Evolutionary conservation across 805 yeast genomes (phyloP).

Genomic region (Henningerozyma blattae): DNA sequence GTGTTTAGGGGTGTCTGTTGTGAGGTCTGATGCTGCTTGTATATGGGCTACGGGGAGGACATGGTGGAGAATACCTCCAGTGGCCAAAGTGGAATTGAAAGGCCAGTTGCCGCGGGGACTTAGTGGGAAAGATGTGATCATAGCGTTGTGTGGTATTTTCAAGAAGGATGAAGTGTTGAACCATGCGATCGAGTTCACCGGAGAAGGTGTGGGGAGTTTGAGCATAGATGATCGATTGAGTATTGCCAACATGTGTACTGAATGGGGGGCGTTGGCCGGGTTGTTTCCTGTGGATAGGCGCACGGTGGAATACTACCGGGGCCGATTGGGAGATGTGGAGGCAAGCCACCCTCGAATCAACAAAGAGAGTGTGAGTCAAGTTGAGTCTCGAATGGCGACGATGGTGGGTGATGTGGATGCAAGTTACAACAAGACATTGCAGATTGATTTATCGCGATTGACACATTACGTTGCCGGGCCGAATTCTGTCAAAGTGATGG

Average conservation of each 20-base stretch:
- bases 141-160: constrained; percentile 87
- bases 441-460: constrained; percentile 65
- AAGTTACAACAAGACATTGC: constrained; percentile 75
- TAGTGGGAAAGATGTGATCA: constrained; percentile 94
- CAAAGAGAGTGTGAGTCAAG: constrained; percentile 37
- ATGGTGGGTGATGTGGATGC: constrained; percentile 62
- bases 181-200: constrained; percentile 89
- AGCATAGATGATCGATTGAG: constrained; percentile 80
- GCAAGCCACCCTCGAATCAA: constrained; percentile 82
- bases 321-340: constrained; percentile 38
- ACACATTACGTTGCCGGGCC: constrained; percentile 94
- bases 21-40: constrained; percentile 96
- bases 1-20: constrained; percentile 92
- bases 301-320: constrained; percentile 64
- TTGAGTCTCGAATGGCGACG: constrained; percentile 7
- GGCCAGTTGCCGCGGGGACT: constrained; percentile 79
- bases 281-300: constrained; percentile 89
- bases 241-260: constrained; percentile 96
- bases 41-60: constrained; percentile 99
- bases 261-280: constrained; percentile 98
- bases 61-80: constrained; percentile 99
- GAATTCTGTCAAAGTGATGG: constrained; percentile 88
- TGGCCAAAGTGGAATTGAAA: constrained; percentile 79
- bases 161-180: constrained; percentile 87
- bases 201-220: constrained; percentile 59